Evolutionary conservation across 441 rosid genomes (phyloP).

Genomic region (Isatis lusitanica): DNA sequence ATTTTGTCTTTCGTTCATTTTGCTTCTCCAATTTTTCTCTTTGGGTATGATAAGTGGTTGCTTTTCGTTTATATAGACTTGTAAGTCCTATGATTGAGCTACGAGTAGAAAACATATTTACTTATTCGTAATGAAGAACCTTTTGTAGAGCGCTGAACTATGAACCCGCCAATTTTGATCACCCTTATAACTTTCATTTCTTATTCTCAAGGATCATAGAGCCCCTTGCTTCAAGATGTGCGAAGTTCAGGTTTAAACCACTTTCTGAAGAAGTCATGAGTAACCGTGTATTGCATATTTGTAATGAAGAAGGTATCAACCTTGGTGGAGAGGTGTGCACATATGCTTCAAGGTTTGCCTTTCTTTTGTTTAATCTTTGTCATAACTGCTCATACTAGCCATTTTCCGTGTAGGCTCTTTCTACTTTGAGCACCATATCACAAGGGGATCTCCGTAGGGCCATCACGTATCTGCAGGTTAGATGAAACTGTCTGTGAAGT

Average conservation of each 20-base stretch:
- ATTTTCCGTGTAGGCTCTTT: constrained; percentile 57
- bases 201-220: constrained; percentile 72
- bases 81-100: not conserved
- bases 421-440: constrained; percentile 80
- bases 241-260: constrained; percentile 97
- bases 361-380: not conserved
- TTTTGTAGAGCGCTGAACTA: not conserved
- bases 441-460: constrained; percentile 99
- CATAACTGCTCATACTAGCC: constrained; percentile 7
- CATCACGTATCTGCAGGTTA: constrained; percentile 90
- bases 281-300: constrained; percentile 77
- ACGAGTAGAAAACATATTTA: not conserved
- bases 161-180: constrained; percentile 8
- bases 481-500: not conserved
- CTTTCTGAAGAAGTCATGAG: constrained; percentile 91
- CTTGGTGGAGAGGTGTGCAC: constrained; percentile 69
- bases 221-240: constrained; percentile 99
- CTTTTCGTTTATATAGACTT: not conserved
- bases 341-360: constrained; percentile 26
- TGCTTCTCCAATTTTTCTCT: not conserved
- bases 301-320: constrained; percentile 78
- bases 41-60: not conserved
- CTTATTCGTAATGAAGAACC: not conserved
- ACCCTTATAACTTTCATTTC: not conserved
- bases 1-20: constrained; percentile 1